phyloP scores from a whole-genome alignment of 2,329 filamentous ascomycete species.

The Penicillium frequentans region DNA sequence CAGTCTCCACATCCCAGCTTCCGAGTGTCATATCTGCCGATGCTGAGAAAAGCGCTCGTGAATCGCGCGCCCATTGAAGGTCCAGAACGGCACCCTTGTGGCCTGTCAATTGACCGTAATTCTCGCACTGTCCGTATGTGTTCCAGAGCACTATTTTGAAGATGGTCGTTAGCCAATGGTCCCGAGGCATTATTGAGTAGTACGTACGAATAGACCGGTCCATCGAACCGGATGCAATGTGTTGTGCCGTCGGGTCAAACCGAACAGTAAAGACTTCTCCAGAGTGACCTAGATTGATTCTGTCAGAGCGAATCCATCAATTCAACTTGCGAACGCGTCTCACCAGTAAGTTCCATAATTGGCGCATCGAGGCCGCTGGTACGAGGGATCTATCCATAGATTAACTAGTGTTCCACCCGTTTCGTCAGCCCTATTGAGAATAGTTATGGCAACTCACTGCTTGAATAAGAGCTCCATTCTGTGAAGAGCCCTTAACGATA shows the following conservation, averaged over 20 bases:
- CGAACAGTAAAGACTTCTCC: constrained; percentile 88
- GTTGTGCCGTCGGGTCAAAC: constrained; percentile 83
- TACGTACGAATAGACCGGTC: constrained; percentile 80
- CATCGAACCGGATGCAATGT: constrained; percentile 94
- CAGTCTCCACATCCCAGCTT: constrained; percentile 92
- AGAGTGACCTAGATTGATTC: constrained; percentile 52
- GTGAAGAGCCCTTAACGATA: constrained; percentile 55
- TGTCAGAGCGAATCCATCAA: constrained; percentile 8
- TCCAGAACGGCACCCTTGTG: constrained; percentile 91
- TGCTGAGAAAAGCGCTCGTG: constrained; percentile 83
- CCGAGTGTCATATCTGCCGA: constrained; percentile 92
- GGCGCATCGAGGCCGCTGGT: constrained; percentile 84
- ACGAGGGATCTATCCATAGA: constrained; percentile 63
- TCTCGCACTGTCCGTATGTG: constrained; percentile 89
- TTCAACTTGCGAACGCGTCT: constrained; percentile 35
- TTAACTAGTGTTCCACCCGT: constrained; percentile 6
- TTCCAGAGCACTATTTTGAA: constrained; percentile 77
- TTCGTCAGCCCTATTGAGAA: not conserved
- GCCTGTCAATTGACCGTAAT: constrained; percentile 84
- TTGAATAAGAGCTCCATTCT: constrained; percentile 65
- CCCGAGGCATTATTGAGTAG: not conserved
- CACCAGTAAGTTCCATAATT: constrained; percentile 88
- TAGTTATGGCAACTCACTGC: constrained; percentile 52
- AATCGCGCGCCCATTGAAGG: constrained; percentile 95
- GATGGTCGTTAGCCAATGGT: not conserved